Base-by-base conservation (phyloP, 1,284 basidiomycete genomes). In the Cystobasidium slooffiae region DNA sequence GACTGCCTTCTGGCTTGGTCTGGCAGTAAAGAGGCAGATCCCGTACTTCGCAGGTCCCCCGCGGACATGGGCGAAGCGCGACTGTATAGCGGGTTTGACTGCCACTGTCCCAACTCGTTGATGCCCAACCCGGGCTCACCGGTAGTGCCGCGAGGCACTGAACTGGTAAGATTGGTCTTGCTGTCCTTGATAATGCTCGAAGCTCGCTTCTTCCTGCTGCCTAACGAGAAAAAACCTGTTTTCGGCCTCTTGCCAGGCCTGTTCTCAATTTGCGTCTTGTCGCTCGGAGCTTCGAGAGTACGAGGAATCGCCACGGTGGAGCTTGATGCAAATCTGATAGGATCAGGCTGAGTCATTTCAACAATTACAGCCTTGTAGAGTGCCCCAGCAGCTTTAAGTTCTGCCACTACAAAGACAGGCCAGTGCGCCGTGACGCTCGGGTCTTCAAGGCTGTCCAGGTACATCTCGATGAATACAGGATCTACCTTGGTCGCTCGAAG, bases 341-440 rank as follows among this genome's bases (percentile, higher is more conserved):
- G 53, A 6, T n/a, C n/a, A 5, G 22, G 24, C 12, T 18, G 7
- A 12, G 43, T 43, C 22, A 68, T n/a, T 39, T 75, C 66, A 3
- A 68, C 59, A 37, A 75, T 20, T 20, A 75, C 16, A n/a, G 62
- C 73, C 37, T 67, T 62, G 47, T 56, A 64, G 14, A 61, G 69
- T 1, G 10, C 18, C 22, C 18, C 41, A 18, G 7, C 39, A 14
- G 5, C 47, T 59, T 75, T 68, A 49, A 75, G 66, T 43, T 75
- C 65, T 8, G 73, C 73, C 4, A 69, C 59, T 2, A 43, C 73
- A 52, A 75, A 75, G n/a, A 51, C 12, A 18, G 73, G 73, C 73
- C 73, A 75, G 24, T 47, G 63, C 8, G 59, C n/a, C 8, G 65
- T 62, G 20, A 68, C 39, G 16, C 5, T n/a, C 14, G 58, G 41